Base-by-base conservation (phyloP, 805 yeast genomes). In the Lipomyces starkeyi region DNA sequence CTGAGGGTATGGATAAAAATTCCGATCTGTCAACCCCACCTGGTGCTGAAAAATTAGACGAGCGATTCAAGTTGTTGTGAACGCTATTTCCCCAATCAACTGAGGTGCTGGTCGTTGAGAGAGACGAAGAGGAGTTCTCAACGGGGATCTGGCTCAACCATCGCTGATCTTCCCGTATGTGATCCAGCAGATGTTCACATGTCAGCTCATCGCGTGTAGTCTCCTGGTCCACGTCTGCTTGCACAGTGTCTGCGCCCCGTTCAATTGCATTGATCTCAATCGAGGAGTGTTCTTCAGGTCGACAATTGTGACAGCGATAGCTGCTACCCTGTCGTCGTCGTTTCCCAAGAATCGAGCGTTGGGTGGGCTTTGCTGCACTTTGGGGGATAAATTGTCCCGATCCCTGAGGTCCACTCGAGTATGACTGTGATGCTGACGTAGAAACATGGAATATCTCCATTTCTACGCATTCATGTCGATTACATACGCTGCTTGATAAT, bases 371-470 rank as follows among this genome's bases (percentile, higher is more conserved):
- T 43, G n/a, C 9, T 17, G 7, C 20, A 43, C 22, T 17, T 6
- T n/a, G 49, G 20, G 22, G 25, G 40, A 35, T 35, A 13, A 35
- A 17, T 17, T 43, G 49, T 1, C 22, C 22, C 20, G 22, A 17
- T 6, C 22, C 49, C 22, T 8, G 49, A 5, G 49, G 49, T 43
- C 3, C 22, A 5, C n/a, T 17, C 22, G 49, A 43, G 17, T 37
- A 14, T n/a, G 49, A 17, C 13, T 17, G 49, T 43, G 49, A 43
- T n/a, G 49, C 22, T 3, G 20, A 17, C 49, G 22, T n/a, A 43
- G 49, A 43, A n/a, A 43, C 49, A n/a, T 43, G 49, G 22, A 43
- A n/a, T 13, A 43, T 43, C 49, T 43, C 49, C 49, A 43, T 43
- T 43, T 43, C 49, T 43, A 43, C 49, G 8, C 49, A 43, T 43